phyloP scores from a whole-genome alignment of 2,329 filamentous ascomycete genomes.

The Ophiostoma triangulosporum region DNA sequence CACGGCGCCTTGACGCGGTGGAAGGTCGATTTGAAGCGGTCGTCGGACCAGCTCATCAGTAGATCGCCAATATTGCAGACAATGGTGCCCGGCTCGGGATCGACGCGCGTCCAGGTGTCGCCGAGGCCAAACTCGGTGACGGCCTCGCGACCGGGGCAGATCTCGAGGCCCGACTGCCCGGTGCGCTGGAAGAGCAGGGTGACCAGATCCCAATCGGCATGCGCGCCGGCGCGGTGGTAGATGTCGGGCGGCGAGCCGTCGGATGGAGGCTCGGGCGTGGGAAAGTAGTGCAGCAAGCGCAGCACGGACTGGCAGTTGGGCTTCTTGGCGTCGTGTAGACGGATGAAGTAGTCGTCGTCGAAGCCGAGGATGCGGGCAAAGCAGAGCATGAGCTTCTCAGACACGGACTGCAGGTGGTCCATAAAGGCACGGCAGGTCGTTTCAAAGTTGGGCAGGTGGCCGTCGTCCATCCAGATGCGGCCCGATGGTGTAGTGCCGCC shows the following conservation, averaged over 20 bases:
- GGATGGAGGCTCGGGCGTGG: conserved; percentile 15
- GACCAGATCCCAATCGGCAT: conserved; percentile 50
- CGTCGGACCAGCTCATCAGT: conserved; percentile 54
- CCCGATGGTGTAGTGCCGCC: conserved; percentile 22
- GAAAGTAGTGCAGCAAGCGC: conserved; percentile 15
- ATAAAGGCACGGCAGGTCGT: conserved; percentile 35
- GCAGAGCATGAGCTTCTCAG: conserved; percentile 43
- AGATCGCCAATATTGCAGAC: conserved; percentile 55
- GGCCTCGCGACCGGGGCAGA: conserved; percentile 49
- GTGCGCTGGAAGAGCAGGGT: conserved; percentile 49
- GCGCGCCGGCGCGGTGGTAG: conserved; percentile 45
- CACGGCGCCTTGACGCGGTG: conserved; percentile 49
- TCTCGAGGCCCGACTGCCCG: conserved; percentile 48
- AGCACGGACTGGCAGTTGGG: conserved; percentile 41
- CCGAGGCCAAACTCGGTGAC: conserved; percentile 45
- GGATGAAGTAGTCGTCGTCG: conserved; percentile 35
- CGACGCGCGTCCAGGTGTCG: conserved; percentile 50
- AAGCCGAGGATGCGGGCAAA: conserved; percentile 45
- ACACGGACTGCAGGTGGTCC: conserved; percentile 36
- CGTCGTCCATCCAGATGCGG: conserved; percentile 34
- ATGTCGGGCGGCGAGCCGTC: conserved; percentile 24
- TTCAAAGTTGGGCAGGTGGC: conserved; percentile 33
- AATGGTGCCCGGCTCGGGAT: conserved; percentile 37
- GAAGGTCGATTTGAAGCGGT: conserved; percentile 53
- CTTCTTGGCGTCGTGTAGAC: conserved; percentile 35